Percentiles rank a stretch among this genome's conserved stretches.
Evolutionary conservation across 768 basidiomycete genomes (phyloP).

Genomic region (Suillus cothurnatus): DNA sequence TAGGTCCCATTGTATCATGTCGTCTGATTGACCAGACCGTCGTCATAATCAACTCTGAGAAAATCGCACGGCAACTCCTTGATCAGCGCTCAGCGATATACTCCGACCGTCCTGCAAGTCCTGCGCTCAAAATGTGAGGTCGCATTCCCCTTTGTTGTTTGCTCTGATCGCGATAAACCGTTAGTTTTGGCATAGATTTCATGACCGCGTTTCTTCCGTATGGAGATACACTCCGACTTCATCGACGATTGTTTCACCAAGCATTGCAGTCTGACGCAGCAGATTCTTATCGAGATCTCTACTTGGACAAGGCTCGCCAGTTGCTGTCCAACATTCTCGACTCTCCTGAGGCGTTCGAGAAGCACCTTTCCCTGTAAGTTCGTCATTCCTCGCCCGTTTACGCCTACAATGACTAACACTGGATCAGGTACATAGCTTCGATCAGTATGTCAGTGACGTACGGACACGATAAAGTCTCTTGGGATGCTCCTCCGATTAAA

Average conservation of each 20-base stretch:
- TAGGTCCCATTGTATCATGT: slow-evolving; percentile 33
- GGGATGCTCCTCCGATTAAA: slow-evolving; percentile 30
- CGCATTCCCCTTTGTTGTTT: background rate
- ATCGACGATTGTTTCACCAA: slow-evolving; percentile 32
- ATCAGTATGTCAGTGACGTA: slow-evolving; percentile 35
- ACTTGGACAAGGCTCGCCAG: slow-evolving; percentile 23
- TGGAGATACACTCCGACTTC: slow-evolving; percentile 29
- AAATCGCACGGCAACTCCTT: slow-evolving; percentile 28
- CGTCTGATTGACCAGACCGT: slow-evolving; percentile 27
- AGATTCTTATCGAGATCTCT: slow-evolving; percentile 24
- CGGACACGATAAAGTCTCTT: slow-evolving; percentile 28
- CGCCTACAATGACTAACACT: background rate
- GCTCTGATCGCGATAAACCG: background rate
- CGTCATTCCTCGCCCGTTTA: background rate
- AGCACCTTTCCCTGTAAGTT: slow-evolving; percentile 25
- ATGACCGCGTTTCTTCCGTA: slow-evolving; percentile 31
- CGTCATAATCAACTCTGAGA: slow-evolving; percentile 29
- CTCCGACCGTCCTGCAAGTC: slow-evolving; percentile 29
- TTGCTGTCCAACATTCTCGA: slow-evolving; percentile 24
- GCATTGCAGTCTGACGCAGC: slow-evolving; percentile 22
- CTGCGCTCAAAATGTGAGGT: slow-evolving; percentile 25
- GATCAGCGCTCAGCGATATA: slow-evolving; percentile 33
- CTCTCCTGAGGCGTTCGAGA: slow-evolving; percentile 25
- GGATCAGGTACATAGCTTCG: slow-evolving; percentile 30
- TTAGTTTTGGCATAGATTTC: slow-evolving; percentile 33